A percentile compares a stretch with the other conserved stretches of the same genome.
phyloP scores from a whole-genome alignment of 129 eudicot genomes.

The Kitagawia praeruptora region DNA sequence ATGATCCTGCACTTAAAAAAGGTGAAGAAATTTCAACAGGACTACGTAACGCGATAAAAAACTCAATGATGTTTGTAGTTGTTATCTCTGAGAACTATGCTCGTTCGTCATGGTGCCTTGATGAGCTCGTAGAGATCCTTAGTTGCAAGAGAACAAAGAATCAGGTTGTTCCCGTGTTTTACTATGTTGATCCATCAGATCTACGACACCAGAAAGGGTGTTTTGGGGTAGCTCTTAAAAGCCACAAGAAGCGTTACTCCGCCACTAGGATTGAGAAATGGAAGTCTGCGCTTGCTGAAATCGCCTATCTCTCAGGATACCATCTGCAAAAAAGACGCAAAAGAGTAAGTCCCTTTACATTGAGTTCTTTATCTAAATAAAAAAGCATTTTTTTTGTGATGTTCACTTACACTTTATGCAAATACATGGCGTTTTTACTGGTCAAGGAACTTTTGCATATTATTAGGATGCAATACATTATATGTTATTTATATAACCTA shows the following conservation, averaged over 20 bases:
- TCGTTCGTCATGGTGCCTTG: background rate
- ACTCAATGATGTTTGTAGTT: background rate
- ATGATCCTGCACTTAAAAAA: background rate
- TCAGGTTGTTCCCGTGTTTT: background rate
- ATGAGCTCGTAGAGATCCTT: background rate
- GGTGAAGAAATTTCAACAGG: background rate
- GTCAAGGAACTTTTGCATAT: background rate
- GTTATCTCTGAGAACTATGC: background rate
- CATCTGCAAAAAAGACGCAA: background rate
- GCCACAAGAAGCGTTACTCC: background rate
- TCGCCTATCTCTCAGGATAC: background rate
- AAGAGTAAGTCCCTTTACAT: background rate
- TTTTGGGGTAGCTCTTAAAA: background rate
- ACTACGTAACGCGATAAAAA: background rate
- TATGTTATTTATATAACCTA: background rate
- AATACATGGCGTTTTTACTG: background rate
- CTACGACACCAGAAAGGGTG: background rate
- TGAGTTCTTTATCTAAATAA: background rate
- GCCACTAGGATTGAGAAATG: background rate
- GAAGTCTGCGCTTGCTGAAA: background rate
- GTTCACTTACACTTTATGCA: background rate
- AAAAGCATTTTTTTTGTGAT: background rate
- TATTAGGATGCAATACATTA: too few species aligned
- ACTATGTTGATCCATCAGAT: background rate
- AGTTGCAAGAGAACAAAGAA: background rate